Conservation (phyloP, 148 eudicot species). For the Rhododendron ovatum region DNA sequence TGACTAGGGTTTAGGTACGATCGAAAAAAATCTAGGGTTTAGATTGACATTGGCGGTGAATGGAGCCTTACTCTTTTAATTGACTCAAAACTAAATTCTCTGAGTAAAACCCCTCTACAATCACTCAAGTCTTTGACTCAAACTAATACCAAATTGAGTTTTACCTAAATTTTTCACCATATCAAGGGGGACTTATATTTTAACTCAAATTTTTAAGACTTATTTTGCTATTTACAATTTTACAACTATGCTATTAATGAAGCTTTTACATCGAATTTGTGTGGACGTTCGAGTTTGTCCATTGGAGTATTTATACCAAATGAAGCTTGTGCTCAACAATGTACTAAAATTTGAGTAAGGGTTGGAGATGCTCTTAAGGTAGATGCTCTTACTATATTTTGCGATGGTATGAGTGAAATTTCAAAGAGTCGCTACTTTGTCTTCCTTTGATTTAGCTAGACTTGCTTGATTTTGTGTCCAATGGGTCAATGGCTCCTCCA, state of each 20-base stretch:
- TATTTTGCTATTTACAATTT: background rate
- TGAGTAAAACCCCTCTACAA: too few species aligned
- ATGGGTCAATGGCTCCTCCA: background rate
- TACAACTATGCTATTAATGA: background rate
- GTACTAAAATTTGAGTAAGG: background rate
- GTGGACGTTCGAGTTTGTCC: background rate
- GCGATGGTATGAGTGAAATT: background rate
- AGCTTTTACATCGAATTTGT: background rate
- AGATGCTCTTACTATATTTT: background rate
- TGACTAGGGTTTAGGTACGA: background rate
- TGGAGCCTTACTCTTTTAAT: background rate
- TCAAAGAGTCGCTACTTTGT: background rate
- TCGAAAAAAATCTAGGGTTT: background rate
- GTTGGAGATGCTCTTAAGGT: background rate
- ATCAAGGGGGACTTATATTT: too few species aligned
- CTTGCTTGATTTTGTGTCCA: background rate
- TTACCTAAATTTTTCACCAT: background rate
- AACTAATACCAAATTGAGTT: background rate
- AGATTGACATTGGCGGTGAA: background rate
- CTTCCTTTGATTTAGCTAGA: background rate
- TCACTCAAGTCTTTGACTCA: background rate
- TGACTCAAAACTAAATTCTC: too few species aligned
- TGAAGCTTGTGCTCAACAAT: background rate
- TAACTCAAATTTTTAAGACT: too few species aligned
- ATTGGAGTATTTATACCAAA: background rate